phyloP scores from a whole-genome alignment of 2,329 filamentous ascomycete species.

The Colletotrichum sp. region DNA sequence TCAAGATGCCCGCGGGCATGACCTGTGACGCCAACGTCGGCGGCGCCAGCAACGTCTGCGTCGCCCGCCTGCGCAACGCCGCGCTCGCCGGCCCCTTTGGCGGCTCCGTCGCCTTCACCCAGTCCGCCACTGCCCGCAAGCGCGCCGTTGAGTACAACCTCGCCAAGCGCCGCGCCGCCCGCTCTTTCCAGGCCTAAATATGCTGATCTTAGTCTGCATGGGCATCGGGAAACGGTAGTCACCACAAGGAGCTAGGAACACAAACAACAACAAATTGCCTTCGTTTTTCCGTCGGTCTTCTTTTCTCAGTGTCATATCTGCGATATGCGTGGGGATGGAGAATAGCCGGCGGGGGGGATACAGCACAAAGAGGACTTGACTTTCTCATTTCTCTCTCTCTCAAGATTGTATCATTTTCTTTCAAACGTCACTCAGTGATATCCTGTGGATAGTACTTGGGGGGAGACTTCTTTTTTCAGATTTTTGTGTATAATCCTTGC shows the following conservation, averaged over 20 bases:
- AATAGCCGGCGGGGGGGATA: neutral
- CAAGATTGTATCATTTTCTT: neutral
- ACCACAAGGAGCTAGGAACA: neutral
- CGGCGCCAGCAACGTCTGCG: constrained; percentile 65
- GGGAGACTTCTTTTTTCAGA: neutral
- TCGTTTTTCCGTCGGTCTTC: neutral
- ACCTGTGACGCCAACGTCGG: constrained; percentile 65
- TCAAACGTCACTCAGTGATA: constrained; percentile 9
- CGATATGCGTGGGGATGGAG: neutral
- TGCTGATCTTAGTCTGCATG: neutral
- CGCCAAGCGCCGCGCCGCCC: constrained; percentile 37
- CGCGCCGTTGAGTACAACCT: constrained; percentile 60
- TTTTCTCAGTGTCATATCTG: neutral
- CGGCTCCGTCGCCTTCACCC: constrained; percentile 69
- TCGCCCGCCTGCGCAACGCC: constrained; percentile 67
- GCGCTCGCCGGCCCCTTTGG: constrained; percentile 70
- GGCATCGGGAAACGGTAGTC: neutral
- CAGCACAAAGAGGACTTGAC: neutral
- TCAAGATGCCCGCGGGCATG: constrained; percentile 71
- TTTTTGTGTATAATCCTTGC: neutral
- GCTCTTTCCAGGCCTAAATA: constrained; percentile 15
- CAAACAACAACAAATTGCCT: neutral
- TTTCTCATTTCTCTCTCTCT: neutral
- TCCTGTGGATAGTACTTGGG: constrained; percentile 13
- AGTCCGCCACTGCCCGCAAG: constrained; percentile 64